Conservation (phyloP, 768 basidiomycete species). For the Leccinum uliginosum region DNA sequence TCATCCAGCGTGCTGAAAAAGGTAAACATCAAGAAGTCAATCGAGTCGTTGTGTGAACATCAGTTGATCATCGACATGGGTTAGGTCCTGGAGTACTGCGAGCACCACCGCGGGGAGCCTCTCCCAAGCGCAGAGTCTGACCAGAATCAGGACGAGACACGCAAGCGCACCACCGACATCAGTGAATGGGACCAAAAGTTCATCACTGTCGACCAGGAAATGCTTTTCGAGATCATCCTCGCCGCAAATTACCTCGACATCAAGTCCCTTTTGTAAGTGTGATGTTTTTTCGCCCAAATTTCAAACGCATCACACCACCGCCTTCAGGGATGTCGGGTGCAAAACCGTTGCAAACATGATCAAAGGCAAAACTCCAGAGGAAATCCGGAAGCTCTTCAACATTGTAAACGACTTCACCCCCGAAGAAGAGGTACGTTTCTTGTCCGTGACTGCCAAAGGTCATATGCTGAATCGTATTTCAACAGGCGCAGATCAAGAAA, state of each 20-base stretch:
- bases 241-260: slow-evolving; percentile 99
- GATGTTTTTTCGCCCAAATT: background rate
- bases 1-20: slow-evolving; percentile 91
- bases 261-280: slow-evolving; percentile 88
- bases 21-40: slow-evolving; percentile 38
- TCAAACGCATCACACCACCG: background rate
- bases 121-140: slow-evolving; percentile 81
- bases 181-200: slow-evolving; percentile 99
- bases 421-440: slow-evolving; percentile 82
- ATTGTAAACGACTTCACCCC: slow-evolving; percentile 98
- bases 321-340: slow-evolving; percentile 88
- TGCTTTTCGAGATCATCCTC: slow-evolving; percentile 99
- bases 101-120: slow-evolving; percentile 97
- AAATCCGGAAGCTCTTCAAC: slow-evolving; percentile 98
- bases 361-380: slow-evolving; percentile 99
- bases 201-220: slow-evolving; percentile 98
- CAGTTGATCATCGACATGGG: slow-evolving; percentile 1
- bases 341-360: slow-evolving; percentile 99
- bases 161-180: slow-evolving; percentile 98
- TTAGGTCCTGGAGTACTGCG: slow-evolving; percentile 98
- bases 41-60: background rate
- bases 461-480: slow-evolving; percentile 3
- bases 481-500: slow-evolving; percentile 95
- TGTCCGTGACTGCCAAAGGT: slow-evolving; percentile 1
- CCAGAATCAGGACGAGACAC: slow-evolving; percentile 84